These are phyloP conservation scores for Capsella rubella DNA, from an alignment of 441 rosid species.

Conservation along the genomic window DNA sequence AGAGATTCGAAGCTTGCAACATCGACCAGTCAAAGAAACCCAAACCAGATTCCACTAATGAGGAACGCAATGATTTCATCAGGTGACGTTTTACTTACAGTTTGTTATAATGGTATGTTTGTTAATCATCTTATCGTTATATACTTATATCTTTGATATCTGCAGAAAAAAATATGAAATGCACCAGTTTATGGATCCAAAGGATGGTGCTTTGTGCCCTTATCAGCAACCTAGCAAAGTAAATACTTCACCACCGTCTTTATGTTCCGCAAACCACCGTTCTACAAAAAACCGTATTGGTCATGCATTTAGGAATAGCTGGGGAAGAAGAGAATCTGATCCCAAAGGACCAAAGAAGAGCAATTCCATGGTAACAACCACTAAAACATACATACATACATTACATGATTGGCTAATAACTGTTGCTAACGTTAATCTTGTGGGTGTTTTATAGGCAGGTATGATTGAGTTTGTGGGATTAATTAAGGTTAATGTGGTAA, in stretches of 20 bases:
- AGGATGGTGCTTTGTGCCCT: slow-evolving; percentile 53
- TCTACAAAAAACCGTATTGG: slow-evolving; percentile 74
- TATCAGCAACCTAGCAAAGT: slow-evolving; percentile 43
- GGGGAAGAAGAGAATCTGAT: slow-evolving; percentile 85
- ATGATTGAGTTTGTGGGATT: slow-evolving; percentile 98
- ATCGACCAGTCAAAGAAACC: slow-evolving; percentile 76
- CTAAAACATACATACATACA: slow-evolving; percentile 8
- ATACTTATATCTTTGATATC: slow-evolving; percentile 7
- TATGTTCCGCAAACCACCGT: slow-evolving; percentile 42
- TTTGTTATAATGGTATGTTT: neutral
- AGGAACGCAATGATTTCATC: slow-evolving; percentile 84
- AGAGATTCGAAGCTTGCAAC: slow-evolving; percentile 78
- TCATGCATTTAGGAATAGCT: slow-evolving; percentile 79
- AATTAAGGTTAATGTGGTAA: slow-evolving; percentile 91
- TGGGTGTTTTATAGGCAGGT: slow-evolving; percentile 73
- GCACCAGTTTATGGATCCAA: slow-evolving; percentile 59
- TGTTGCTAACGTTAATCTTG: slow-evolving; percentile 29
- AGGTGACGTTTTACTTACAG: slow-evolving; percentile 50
- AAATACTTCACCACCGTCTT: slow-evolving; percentile 46
- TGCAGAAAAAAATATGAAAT: slow-evolving; percentile 87
- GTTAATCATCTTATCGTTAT: slow-evolving; percentile 3
- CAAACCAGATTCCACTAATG: slow-evolving; percentile 70
- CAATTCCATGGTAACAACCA: slow-evolving; percentile 61
- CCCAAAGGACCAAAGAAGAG: slow-evolving; percentile 70
- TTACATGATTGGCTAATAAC: slow-evolving; percentile 31